These are phyloP conservation scores for Intubia oerlemansii DNA, from an alignment of 2,329 filamentous ascomycete genomes.

Conservation along the genomic window DNA sequence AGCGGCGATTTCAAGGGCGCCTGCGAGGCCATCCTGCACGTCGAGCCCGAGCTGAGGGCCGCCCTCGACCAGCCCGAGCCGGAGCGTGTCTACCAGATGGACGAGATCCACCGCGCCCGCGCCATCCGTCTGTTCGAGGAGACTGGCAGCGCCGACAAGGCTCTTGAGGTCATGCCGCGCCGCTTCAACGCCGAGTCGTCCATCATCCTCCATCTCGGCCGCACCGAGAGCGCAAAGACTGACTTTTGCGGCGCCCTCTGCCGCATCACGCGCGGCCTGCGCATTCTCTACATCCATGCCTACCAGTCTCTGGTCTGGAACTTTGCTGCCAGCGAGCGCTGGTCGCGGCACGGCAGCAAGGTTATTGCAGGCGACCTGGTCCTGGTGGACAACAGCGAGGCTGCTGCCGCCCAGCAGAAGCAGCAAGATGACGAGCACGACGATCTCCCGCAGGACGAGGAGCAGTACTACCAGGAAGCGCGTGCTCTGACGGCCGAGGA, in stretches of 20 bases:
- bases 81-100: slow-evolving; percentile 32
- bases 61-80: slow-evolving; percentile 19
- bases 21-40: slow-evolving; percentile 55
- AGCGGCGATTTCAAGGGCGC: slow-evolving; percentile 58
- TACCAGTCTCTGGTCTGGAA: slow-evolving; percentile 97
- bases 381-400: slow-evolving; percentile 22
- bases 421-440: slow-evolving; percentile 27
- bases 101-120: slow-evolving; percentile 59
- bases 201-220: slow-evolving; percentile 56
- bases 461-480: slow-evolving; percentile 30
- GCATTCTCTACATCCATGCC: slow-evolving; percentile 90
- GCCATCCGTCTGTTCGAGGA: slow-evolving; percentile 57
- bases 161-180: slow-evolving; percentile 48
- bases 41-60: slow-evolving; percentile 36
- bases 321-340: slow-evolving; percentile 58
- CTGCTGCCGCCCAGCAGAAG: slow-evolving; percentile 12
- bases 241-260: slow-evolving; percentile 71
- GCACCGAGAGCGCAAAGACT: slow-evolving; percentile 24
- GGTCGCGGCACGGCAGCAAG: slow-evolving; percentile 48
- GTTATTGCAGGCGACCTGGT: slow-evolving; percentile 78
- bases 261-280: slow-evolving; percentile 58
- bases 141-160: slow-evolving; percentile 33
- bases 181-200: slow-evolving; percentile 64
- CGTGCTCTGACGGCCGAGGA: slow-evolving; percentile 59
- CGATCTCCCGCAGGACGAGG: slow-evolving; percentile 20